Base-by-base conservation (phyloP, 2,329 filamentous ascomycete species). In the Elsinoe australis region DNA sequence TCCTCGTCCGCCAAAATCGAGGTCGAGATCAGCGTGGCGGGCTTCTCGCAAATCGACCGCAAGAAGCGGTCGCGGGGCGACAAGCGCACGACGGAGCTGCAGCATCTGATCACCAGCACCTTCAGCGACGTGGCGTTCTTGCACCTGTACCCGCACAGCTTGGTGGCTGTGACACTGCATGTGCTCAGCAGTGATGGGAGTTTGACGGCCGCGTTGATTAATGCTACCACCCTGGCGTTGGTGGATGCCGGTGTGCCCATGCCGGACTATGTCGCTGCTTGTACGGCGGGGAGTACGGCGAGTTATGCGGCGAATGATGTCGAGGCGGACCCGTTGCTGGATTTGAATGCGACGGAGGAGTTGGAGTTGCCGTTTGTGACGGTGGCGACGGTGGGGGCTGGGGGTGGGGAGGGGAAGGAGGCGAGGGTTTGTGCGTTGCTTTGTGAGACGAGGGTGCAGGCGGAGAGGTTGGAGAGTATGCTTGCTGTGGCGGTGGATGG, bases 171-270 rank as follows among this genome's bases (percentile, higher is more conserved):
- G 49, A 82, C 83, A 18, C 75, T 98, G 1, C 87, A 95, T 64
- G 81, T 98, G 28, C 80, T 98, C 35, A 85, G 83, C 0, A 83
- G 94, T 56, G 92, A 98, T 64, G 92, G 92, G 21, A 89, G 85
- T 0, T 75, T 96, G 2, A 80, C 98, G 15, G 88, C 90, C 0
- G 85, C 88, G 0, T 87, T 90, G 36, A 73, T 96, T 57, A 98
- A 98, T 61, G 92, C 92, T 3, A 79, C 85, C 0, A 95, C 90
- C 0, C 78, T 98, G 9, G 92, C 92, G 0, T 79, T 96, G 17
- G 83, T 96, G 53, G 92, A 98, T 63, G 92, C 92, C 0, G 92
- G 92, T 46, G 83, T 98, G 15, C 92, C 92, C 18, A 95, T 96
- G 89, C 80, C 82, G 2, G 87, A 94, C 62, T 94, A 95, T 62